Percentiles rank a stretch among this genome's conserved stretches.
Evolutionary conservation across 2,329 filamentous ascomycete genomes (phyloP).

Genomic region (Monosporascus sp.): DNA sequence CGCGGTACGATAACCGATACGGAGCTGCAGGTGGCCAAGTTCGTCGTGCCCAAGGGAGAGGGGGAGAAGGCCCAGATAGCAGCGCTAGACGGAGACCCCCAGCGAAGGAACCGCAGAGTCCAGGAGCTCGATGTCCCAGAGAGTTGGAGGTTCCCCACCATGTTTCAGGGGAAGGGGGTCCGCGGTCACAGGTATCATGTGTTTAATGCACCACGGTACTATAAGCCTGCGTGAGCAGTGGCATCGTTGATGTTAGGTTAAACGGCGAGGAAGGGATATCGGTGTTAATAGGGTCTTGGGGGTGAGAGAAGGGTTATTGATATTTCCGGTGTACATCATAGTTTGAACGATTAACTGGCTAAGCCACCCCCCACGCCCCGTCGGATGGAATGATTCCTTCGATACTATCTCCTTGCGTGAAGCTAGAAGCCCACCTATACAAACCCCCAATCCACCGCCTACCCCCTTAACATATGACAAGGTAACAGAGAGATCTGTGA

Average conservation of each 20-base stretch:
- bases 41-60: conserved; percentile 70
- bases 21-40: conserved; percentile 94
- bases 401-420: too few relatives aligned
- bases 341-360: too few relatives aligned
- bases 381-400: too few relatives aligned
- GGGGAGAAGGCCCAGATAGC: conserved; percentile 46
- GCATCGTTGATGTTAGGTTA: neutral
- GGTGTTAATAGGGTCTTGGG: too few relatives aligned
- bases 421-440: too few relatives aligned
- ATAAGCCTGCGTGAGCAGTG: conserved; percentile 19
- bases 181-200: conserved; percentile 91
- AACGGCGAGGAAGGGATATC: neutral
- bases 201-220: conserved; percentile 86
- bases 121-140: conserved; percentile 69
- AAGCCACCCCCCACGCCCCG: too few relatives aligned
- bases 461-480: too few relatives aligned
- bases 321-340: too few relatives aligned
- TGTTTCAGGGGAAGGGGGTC: conserved; percentile 83
- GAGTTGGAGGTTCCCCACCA: conserved; percentile 74
- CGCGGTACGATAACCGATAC: conserved; percentile 93
- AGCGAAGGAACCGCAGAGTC: conserved; percentile 55
- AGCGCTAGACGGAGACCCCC: conserved; percentile 30
- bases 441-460: too few relatives aligned
- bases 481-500: too few relatives aligned
- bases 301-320: too few relatives aligned